phyloP scores from a whole-genome alignment of 2,329 filamentous ascomycete genomes.

The Fusarium hainanense region DNA sequence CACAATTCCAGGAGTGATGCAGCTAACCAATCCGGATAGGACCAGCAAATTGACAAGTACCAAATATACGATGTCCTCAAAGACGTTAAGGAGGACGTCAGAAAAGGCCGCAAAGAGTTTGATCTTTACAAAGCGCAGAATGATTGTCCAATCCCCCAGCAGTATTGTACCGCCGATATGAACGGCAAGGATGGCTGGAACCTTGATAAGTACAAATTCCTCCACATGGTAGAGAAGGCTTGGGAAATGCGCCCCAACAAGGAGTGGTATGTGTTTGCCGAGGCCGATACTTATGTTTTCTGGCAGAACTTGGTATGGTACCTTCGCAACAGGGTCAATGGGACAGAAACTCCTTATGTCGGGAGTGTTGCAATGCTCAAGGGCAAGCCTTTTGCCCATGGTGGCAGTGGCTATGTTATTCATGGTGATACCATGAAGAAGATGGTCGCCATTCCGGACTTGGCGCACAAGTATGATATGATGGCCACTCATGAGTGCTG shows the following conservation, averaged over 20 bases:
- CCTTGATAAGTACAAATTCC: conserved; percentile 71
- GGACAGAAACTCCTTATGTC: conserved; percentile 59
- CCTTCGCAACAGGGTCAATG: conserved; percentile 57
- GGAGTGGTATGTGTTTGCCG: conserved; percentile 70
- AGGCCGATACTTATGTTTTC: conserved; percentile 68
- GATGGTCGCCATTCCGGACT: conserved; percentile 57
- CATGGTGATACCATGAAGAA: conserved; percentile 63
- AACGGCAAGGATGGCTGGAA: conserved; percentile 57
- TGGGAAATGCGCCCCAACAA: conserved; percentile 64
- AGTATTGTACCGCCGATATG: conserved; percentile 54
- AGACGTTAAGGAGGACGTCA: conserved; percentile 51
- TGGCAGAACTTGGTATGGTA: conserved; percentile 65
- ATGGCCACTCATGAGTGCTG: conserved; percentile 59
- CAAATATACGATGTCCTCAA: conserved; percentile 57
- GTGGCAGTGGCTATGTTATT: conserved; percentile 68
- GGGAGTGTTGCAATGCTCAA: conserved; percentile 62
- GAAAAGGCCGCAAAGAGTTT: conserved; percentile 57
- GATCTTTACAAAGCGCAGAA: conserved; percentile 58
- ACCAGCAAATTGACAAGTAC: conserved; percentile 62
- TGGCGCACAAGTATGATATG: conserved; percentile 60
- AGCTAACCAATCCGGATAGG: conserved; percentile 47
- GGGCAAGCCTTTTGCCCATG: conserved; percentile 64
- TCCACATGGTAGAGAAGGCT: conserved; percentile 67
- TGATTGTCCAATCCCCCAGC: conserved; percentile 59
- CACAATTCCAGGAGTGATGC: neutral